Conservation (phyloP, 495 filamentous ascomycete species). For the Aspergillus bertholletiae region DNA sequence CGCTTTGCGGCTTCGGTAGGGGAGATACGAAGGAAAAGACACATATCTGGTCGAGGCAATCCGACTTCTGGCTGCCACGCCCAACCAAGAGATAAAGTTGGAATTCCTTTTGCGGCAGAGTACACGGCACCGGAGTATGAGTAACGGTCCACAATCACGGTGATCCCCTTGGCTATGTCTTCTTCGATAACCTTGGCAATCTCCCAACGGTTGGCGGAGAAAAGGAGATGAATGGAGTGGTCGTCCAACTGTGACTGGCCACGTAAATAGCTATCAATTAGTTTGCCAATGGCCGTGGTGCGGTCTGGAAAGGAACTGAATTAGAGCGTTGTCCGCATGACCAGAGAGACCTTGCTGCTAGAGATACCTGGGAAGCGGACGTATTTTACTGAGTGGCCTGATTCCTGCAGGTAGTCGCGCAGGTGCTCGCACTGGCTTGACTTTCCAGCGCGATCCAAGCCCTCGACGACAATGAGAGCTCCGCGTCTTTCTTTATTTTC, state of each 20-base stretch:
- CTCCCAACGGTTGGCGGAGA: slow-evolving; percentile 97
- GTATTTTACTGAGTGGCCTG: slow-evolving; percentile 63
- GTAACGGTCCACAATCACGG: slow-evolving; percentile 86
- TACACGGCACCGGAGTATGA: slow-evolving; percentile 93
- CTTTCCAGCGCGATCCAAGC: slow-evolving; percentile 91
- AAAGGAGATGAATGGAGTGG: slow-evolving; percentile 90
- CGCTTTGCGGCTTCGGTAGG: slow-evolving; percentile 66
- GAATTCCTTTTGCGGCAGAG: slow-evolving; percentile 84
- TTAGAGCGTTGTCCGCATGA: slow-evolving; percentile 11
- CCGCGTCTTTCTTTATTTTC: slow-evolving; percentile 43
- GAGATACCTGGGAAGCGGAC: slow-evolving; percentile 83
- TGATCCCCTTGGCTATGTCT: slow-evolving; percentile 61
- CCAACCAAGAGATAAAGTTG: slow-evolving; percentile 68
- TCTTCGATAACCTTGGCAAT: slow-evolving; percentile 60
- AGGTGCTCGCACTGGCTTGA: slow-evolving; percentile 86
- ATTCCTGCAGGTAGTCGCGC: slow-evolving; percentile 55
- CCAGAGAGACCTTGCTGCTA: not conserved
- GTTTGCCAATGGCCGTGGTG: slow-evolving; percentile 80
- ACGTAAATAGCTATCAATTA: slow-evolving; percentile 86
- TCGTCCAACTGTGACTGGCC: slow-evolving; percentile 74
- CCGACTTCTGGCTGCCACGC: slow-evolving; percentile 80
- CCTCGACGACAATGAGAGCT: slow-evolving; percentile 85
- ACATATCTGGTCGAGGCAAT: slow-evolving; percentile 81
- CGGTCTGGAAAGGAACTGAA: slow-evolving; percentile 54
- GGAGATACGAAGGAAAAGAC: slow-evolving; percentile 80